A percentile compares a stretch with the other conserved stretches of the same genome.
Conservation (phyloP, 805 yeast genomes). For the Pichia rugopelliculosa region DNA sequence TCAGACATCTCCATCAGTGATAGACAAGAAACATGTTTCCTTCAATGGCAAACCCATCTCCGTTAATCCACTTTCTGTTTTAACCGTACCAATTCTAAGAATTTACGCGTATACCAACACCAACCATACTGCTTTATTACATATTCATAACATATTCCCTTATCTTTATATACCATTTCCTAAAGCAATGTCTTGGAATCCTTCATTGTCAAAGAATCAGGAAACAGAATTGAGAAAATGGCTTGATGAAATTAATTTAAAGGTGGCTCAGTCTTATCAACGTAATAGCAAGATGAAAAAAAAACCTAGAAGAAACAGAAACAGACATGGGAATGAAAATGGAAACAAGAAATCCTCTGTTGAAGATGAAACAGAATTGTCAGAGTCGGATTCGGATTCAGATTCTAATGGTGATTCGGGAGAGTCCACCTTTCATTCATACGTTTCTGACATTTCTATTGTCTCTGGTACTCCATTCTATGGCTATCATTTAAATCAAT, state of each 20-base stretch:
- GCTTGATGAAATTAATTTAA: constrained; percentile 13
- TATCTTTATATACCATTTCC: constrained; percentile 64
- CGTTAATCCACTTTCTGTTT: constrained; percentile 16
- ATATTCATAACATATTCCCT: constrained; percentile 81
- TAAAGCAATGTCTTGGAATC: constrained; percentile 27
- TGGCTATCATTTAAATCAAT: constrained; percentile 67
- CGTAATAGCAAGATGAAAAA: not conserved
- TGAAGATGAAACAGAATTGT: constrained; percentile 11
- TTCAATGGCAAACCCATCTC: constrained; percentile 16
- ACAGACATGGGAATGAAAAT: constrained; percentile 6
- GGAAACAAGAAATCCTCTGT: not conserved
- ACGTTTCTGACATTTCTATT: constrained; percentile 51
- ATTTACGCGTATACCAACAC: constrained; percentile 64
- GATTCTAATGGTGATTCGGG: constrained; percentile 11
- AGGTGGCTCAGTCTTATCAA: not conserved
- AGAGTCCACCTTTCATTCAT: constrained; percentile 17
- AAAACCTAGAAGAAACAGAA: not conserved
- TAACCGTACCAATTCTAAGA: constrained; percentile 66
- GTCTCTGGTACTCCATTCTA: constrained; percentile 78
- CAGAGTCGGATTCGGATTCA: not conserved
- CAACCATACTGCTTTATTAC: constrained; percentile 55
- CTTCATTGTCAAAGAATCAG: constrained; percentile 19
- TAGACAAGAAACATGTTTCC: constrained; percentile 41
- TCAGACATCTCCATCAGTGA: constrained; percentile 33
- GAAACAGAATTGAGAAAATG: constrained; percentile 26